phyloP scores from a whole-genome alignment of 2,329 filamentous ascomycete genomes.

The Paraphaeosphaeria minitans region DNA sequence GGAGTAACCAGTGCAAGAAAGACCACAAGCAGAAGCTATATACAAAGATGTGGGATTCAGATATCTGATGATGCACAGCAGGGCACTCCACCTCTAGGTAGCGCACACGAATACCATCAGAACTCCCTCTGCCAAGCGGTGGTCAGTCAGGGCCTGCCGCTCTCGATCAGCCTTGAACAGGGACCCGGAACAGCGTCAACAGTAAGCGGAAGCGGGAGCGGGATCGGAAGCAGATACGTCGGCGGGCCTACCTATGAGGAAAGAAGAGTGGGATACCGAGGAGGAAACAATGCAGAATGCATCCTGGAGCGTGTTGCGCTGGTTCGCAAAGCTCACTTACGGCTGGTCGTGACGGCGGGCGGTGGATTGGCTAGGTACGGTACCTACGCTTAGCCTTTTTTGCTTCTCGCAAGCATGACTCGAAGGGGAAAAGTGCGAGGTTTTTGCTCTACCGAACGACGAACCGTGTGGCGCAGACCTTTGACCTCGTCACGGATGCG shows the following conservation, averaged over 20 bases:
- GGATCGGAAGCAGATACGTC: neutral
- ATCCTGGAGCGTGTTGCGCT: neutral
- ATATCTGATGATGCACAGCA: constrained; percentile 1
- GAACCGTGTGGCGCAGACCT: constrained; percentile 1
- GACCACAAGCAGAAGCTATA: constrained; percentile 16
- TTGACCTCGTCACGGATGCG: neutral
- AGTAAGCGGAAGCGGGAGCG: neutral
- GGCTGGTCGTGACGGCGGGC: neutral
- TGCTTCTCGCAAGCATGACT: constrained; percentile 4
- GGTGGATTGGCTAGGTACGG: neutral
- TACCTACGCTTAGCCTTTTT: neutral
- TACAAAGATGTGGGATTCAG: neutral
- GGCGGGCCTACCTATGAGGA: constrained; percentile 3
- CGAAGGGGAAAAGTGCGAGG: neutral
- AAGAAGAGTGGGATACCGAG: neutral
- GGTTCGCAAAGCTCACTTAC: neutral
- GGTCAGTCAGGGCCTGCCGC: neutral
- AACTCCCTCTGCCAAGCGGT: constrained; percentile 12
- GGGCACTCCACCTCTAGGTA: constrained; percentile 33
- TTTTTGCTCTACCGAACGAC: neutral
- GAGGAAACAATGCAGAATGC: constrained; percentile 1
- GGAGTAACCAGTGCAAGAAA: constrained; percentile 11
- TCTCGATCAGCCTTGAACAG: constrained; percentile 11
- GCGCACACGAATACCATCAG: constrained; percentile 32
- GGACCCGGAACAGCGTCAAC: neutral